phyloP scores from a whole-genome alignment of 768 basidiomycete species.

The Phylloporus sp. region DNA sequence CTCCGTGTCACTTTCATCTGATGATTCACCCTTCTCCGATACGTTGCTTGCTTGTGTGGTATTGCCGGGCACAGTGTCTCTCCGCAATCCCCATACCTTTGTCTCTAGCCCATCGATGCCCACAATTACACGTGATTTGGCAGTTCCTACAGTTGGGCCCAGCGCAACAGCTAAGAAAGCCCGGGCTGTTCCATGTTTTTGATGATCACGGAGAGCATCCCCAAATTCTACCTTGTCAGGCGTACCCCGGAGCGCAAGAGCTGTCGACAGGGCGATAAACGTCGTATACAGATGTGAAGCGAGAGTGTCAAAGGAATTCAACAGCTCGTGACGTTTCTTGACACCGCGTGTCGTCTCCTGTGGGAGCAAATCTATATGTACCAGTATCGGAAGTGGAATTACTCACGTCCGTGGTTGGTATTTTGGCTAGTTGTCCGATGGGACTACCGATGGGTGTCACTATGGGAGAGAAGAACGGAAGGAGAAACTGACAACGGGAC shows the following conservation, averaged over 20 bases:
- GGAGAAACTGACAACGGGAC: conserved; percentile 64
- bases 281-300: conserved; percentile 72
- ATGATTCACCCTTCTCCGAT: background rate
- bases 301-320: conserved; percentile 66
- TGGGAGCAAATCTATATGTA: background rate
- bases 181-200: conserved; percentile 19
- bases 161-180: conserved; percentile 61
- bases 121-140: conserved; percentile 58
- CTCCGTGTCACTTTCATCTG: background rate
- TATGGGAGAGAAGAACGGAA: background rate
- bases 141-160: conserved; percentile 59
- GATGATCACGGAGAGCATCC: background rate
- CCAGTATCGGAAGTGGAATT: background rate
- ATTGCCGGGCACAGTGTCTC: conserved; percentile 3
- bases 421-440: conserved; percentile 56
- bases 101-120: conserved; percentile 63
- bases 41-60: conserved; percentile 28
- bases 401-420: conserved; percentile 47
- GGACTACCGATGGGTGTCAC: conserved; percentile 42
- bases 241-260: conserved; percentile 42
- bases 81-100: conserved; percentile 30
- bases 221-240: background rate
- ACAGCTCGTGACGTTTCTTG: conserved; percentile 59
- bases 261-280: conserved; percentile 67
- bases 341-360: conserved; percentile 46